A percentile compares a stretch with the other conserved stretches of the same genome.
phyloP scores from a whole-genome alignment of 805 yeast species.

The Metschnikowia proteae region DNA sequence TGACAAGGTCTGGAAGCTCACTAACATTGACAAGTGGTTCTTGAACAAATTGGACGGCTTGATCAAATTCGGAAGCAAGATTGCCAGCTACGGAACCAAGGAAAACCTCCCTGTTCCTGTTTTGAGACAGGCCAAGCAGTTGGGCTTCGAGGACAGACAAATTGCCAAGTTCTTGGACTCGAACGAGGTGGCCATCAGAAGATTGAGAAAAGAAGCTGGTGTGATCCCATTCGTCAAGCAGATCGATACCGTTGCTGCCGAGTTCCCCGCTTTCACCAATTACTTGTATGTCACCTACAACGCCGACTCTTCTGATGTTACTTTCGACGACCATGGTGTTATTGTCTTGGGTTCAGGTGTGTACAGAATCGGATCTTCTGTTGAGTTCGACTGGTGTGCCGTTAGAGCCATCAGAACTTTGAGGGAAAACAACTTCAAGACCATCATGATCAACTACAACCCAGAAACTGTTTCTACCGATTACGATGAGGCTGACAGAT shows the following conservation, averaged over 20 bases:
- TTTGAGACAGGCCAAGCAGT: conserved; percentile 85
- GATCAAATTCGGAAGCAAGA: conserved; percentile 64
- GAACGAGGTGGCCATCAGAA: conserved; percentile 89
- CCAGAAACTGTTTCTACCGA: conserved; percentile 99
- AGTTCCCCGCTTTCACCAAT: conserved; percentile 95
- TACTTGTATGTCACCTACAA: conserved; percentile 93
- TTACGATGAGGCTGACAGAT: conserved; percentile 95
- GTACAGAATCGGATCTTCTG: conserved; percentile 97
- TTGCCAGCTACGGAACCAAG: conserved; percentile 52
- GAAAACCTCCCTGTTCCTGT: conserved; percentile 59
- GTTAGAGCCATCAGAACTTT: conserved; percentile 93
- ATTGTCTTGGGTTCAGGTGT: conserved; percentile 98
- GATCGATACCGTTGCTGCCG: conserved; percentile 98
- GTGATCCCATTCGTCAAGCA: conserved; percentile 91
- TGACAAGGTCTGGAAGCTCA: conserved; percentile 84
- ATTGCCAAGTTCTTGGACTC: conserved; percentile 84
- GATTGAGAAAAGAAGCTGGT: conserved; percentile 81
- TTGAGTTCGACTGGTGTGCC: conserved; percentile 99
- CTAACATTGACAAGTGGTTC: conserved; percentile 96
- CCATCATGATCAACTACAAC: conserved; percentile 95
- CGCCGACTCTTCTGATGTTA: conserved; percentile 81
- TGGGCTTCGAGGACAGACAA: conserved; percentile 96
- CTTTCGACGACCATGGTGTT: conserved; percentile 88
- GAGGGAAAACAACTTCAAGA: conserved; percentile 80
- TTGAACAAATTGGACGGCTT: conserved; percentile 77